A percentile compares a stretch with the other conserved stretches of the same genome.
phyloP scores from a whole-genome alignment of 257 asterid species.

The Solanum tacnaense region DNA sequence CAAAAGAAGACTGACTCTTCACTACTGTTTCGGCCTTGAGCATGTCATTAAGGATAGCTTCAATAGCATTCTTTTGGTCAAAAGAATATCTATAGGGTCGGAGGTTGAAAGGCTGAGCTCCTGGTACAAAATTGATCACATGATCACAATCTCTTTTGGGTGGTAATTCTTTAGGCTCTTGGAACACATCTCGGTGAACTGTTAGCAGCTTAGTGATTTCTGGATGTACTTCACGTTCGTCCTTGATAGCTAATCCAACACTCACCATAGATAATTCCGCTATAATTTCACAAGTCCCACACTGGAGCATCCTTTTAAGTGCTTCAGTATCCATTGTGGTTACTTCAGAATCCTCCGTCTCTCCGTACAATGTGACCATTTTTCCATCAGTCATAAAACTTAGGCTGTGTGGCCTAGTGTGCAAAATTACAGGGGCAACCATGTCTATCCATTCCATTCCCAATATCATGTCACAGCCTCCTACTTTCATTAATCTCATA shows the following conservation, averaged over 20 bases:
- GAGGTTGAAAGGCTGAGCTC: accelerated
- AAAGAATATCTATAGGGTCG: not conserved
- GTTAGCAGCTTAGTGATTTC: not conserved
- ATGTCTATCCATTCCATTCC: not conserved
- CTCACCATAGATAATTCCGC: not conserved
- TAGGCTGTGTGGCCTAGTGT: not conserved
- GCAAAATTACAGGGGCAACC: not conserved
- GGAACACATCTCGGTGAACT: not conserved
- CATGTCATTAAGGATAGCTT: not conserved
- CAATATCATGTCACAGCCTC: not conserved
- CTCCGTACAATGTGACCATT: not conserved
- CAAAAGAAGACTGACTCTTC: not conserved
- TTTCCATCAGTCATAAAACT: not conserved
- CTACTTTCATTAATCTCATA: not conserved
- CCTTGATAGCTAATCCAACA: not conserved
- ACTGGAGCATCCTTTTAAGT: too few species aligned
- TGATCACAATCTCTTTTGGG: not conserved
- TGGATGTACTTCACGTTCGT: accelerated
- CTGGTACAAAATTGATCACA: not conserved
- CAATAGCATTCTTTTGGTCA: not conserved
- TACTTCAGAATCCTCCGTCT: not conserved
- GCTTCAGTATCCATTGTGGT: not conserved
- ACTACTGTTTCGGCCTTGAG: not conserved
- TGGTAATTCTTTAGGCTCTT: not conserved
- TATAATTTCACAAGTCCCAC: not conserved